Percentiles rank a stretch among this genome's conserved stretches.
These are phyloP conservation scores for Onygenales sp. DNA, from an alignment of 2,329 filamentous ascomycete genomes.

Conservation along the genomic window DNA sequence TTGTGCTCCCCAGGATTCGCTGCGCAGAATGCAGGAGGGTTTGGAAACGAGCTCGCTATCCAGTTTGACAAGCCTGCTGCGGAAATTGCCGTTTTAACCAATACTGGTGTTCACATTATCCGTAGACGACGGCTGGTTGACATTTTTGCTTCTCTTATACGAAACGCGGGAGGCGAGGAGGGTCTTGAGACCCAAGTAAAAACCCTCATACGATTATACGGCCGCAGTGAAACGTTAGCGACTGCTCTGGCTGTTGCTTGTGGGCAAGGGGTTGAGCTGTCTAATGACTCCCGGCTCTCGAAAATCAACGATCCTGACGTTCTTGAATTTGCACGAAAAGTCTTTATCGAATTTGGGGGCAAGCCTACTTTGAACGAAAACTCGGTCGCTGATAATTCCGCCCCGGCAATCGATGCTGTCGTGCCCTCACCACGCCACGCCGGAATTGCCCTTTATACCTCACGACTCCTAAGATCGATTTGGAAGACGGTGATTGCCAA, in stretches of 20 bases:
- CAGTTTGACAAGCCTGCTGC: slow-evolving; percentile 78
- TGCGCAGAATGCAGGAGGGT: slow-evolving; percentile 59
- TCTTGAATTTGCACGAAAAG: slow-evolving; percentile 71
- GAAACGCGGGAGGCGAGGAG: slow-evolving; percentile 60
- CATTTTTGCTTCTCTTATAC: slow-evolving; percentile 75
- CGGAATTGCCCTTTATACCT: slow-evolving; percentile 77
- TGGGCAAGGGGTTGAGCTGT: slow-evolving; percentile 78
- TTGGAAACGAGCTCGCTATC: slow-evolving; percentile 92
- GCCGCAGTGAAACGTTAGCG: slow-evolving; percentile 77
- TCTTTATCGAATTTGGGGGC: slow-evolving; percentile 88
- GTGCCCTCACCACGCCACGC: slow-evolving; percentile 81
- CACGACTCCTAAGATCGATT: slow-evolving; percentile 75
- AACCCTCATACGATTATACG: slow-evolving; percentile 77
- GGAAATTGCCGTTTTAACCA: slow-evolving; percentile 86
- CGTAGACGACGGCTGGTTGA: slow-evolving; percentile 79
- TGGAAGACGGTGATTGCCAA: slow-evolving; percentile 73
- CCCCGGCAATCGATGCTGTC: slow-evolving; percentile 69
- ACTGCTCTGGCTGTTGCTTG: slow-evolving; percentile 91
- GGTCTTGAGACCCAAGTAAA: slow-evolving; percentile 73
- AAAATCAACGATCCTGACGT: slow-evolving; percentile 72
- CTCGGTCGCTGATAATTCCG: slow-evolving; percentile 48
- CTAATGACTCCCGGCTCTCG: slow-evolving; percentile 58
- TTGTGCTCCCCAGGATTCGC: slow-evolving; percentile 65
- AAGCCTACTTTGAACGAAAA: slow-evolving; percentile 78
- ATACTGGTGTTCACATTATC: slow-evolving; percentile 79